phyloP scores from a whole-genome alignment of 2,329 filamentous ascomycete species.

The Calonectria hongkongensis region DNA sequence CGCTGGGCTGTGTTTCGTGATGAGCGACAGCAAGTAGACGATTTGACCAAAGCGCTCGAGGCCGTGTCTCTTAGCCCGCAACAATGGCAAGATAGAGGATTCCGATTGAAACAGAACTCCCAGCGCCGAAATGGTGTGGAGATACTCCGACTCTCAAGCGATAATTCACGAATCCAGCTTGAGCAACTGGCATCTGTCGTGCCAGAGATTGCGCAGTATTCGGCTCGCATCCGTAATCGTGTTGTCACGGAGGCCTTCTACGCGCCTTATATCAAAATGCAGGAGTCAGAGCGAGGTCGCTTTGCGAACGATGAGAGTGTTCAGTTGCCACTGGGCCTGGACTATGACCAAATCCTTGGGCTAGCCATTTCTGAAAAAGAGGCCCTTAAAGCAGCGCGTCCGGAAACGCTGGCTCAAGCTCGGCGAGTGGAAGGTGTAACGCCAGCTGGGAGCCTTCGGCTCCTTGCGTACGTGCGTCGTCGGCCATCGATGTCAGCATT shows the following conservation, averaged over 20 bases:
- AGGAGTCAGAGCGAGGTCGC: constrained; percentile 78
- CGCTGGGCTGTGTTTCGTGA: constrained; percentile 84
- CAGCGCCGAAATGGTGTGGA: constrained; percentile 84
- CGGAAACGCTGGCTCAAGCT: constrained; percentile 92
- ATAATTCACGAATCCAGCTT: constrained; percentile 66
- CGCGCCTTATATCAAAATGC: constrained; percentile 87
- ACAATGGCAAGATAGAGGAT: constrained; percentile 82
- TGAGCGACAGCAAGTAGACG: constrained; percentile 79
- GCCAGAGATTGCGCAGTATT: constrained; percentile 73
- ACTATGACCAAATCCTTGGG: constrained; percentile 84
- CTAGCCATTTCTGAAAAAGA: constrained; percentile 87
- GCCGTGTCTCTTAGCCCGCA: constrained; percentile 74
- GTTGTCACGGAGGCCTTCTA: constrained; percentile 90
- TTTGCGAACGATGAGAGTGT: constrained; percentile 87
- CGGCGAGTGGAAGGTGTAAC: constrained; percentile 88
- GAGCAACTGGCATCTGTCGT: constrained; percentile 75
- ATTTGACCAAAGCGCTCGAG: constrained; percentile 78
- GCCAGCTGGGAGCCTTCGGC: constrained; percentile 74
- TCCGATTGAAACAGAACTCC: constrained; percentile 80
- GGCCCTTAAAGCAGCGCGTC: constrained; percentile 80
- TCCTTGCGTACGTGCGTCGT: constrained; percentile 77
- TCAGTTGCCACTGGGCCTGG: constrained; percentile 81
- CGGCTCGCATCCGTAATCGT: constrained; percentile 77
- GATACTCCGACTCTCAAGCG: constrained; percentile 81
- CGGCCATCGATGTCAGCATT: constrained; percentile 30